These are phyloP conservation scores for Clavispora phyllophila DNA, from an alignment of 805 yeast species.

Conservation along the genomic window DNA sequence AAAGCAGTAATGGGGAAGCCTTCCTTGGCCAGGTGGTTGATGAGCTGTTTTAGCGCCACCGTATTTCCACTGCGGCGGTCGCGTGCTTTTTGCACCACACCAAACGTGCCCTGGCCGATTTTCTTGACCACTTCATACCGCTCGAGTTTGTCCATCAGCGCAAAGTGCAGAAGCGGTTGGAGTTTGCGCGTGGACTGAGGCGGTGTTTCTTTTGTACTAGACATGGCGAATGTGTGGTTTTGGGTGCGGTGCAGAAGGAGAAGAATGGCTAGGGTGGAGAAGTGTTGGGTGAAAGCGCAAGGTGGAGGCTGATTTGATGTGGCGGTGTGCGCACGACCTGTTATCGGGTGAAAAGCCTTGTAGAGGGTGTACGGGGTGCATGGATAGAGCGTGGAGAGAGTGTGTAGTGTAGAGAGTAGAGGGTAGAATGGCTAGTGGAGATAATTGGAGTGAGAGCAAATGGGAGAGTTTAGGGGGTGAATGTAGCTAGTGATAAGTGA, in stretches of 20 bases:
- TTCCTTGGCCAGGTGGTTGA: constrained; percentile 72
- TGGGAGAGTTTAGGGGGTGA: too few relatives aligned
- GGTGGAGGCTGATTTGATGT: too few relatives aligned
- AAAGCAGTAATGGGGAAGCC: constrained; percentile 93
- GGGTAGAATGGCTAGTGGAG: too few relatives aligned
- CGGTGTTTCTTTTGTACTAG: background rate
- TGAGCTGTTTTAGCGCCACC: constrained; percentile 84
- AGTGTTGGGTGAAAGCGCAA: too few relatives aligned
- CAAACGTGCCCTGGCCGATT: constrained; percentile 45
- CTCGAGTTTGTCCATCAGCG: constrained; percentile 27
- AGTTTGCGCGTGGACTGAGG: constrained; percentile 1
- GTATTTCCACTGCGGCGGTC: constrained; percentile 46
- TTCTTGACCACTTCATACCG: constrained; percentile 33
- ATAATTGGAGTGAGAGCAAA: too few relatives aligned
- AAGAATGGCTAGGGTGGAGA: too few relatives aligned
- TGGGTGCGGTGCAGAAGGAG: too few relatives aligned
- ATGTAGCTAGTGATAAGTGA: too few relatives aligned
- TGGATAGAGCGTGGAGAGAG: too few relatives aligned
- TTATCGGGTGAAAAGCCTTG: background rate
- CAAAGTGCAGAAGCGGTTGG: constrained; percentile 21
- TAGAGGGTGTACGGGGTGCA: too few relatives aligned
- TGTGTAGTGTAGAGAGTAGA: too few relatives aligned
- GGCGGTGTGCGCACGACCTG: background rate
- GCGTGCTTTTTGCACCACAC: constrained; percentile 78
- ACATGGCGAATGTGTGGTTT: too few relatives aligned